phyloP scores from a whole-genome alignment of 495 filamentous ascomycete species.

The Podospora australis region DNA sequence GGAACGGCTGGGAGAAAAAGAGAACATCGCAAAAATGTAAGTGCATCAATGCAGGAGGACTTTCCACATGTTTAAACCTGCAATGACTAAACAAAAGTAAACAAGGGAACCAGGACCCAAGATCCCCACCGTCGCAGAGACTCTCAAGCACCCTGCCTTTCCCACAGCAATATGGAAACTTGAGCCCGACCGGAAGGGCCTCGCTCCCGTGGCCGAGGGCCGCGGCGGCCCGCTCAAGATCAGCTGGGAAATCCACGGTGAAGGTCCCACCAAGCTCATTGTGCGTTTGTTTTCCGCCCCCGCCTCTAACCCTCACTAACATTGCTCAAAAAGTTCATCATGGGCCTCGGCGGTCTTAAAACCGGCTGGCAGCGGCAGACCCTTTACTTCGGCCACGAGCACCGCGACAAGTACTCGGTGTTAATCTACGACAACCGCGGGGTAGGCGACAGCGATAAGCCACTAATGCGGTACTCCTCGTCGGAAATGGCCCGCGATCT shows the following conservation, averaged over 20 bases:
- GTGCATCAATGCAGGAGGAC: no score
- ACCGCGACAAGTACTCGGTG: conserved; percentile 57
- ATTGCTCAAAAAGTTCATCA: conserved; percentile 45
- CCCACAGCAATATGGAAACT: conserved; percentile 55
- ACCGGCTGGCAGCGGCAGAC: conserved; percentile 71
- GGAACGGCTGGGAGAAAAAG: no score
- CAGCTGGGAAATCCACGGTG: conserved; percentile 72
- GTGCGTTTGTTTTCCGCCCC: conserved; percentile 42
- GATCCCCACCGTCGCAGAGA: conserved; percentile 35
- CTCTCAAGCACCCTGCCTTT: conserved; percentile 37
- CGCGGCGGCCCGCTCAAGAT: conserved; percentile 67
- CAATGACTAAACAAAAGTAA: not conserved
- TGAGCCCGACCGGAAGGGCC: conserved; percentile 50
- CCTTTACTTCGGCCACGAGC: conserved; percentile 67
- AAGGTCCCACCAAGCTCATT: conserved; percentile 60
- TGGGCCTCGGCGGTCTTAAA: conserved; percentile 57
- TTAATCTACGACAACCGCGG: conserved; percentile 76
- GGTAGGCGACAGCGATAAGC: conserved; percentile 71
- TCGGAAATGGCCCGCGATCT: conserved; percentile 70
- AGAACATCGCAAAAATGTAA: no score
- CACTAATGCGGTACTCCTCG: conserved; percentile 62
- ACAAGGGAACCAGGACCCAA: not conserved
- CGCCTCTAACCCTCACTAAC: conserved; percentile 16
- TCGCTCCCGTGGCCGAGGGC: conserved; percentile 52
- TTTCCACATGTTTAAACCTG: no score